Conservation (phyloP, 2,329 filamentous ascomycete genomes). For the Dactylellina leptospora region DNA sequence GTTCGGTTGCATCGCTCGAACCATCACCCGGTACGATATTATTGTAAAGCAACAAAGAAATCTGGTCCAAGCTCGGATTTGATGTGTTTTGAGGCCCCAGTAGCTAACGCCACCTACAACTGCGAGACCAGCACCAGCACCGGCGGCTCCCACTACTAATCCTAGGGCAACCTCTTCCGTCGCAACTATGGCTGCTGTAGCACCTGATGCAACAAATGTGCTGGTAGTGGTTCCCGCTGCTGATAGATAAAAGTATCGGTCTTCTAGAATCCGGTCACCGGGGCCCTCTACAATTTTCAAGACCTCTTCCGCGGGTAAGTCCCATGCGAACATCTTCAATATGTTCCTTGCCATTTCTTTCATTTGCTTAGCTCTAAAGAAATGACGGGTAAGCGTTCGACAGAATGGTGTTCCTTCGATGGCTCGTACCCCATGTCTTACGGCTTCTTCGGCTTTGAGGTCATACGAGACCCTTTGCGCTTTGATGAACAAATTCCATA, state of each 20-base stretch:
- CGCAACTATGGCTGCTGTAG: not conserved
- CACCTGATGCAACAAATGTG: not conserved
- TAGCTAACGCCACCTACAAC: not conserved
- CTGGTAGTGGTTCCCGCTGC: not conserved
- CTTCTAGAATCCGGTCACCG: not conserved
- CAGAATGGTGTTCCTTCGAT: conserved; percentile 16
- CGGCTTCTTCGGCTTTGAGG: conserved; percentile 6
- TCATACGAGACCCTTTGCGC: conserved; percentile 15
- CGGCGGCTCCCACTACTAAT: not conserved
- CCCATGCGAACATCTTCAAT: conserved; percentile 28
- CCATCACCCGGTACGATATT: conserved; percentile 12
- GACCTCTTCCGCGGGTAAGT: not conserved
- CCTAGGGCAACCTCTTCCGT: not conserved
- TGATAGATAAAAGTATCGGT: conserved; percentile 1
- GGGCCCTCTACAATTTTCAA: conserved; percentile 9
- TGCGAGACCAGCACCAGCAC: not conserved
- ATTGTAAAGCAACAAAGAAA: conserved; percentile 27
- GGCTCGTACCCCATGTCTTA: conserved; percentile 10
- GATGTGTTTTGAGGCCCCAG: conserved; percentile 23
- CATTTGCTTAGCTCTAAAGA: not conserved
- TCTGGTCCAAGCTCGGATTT: conserved; percentile 16
- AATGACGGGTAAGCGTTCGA: conserved; percentile 3
- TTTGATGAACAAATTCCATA: conserved; percentile 7
- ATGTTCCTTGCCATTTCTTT: conserved; percentile 14
- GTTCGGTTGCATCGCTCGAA: conserved; percentile 1